Base-by-base conservation (phyloP, 192 early-diverging fungal species). In the Physocladia obscura region DNA sequence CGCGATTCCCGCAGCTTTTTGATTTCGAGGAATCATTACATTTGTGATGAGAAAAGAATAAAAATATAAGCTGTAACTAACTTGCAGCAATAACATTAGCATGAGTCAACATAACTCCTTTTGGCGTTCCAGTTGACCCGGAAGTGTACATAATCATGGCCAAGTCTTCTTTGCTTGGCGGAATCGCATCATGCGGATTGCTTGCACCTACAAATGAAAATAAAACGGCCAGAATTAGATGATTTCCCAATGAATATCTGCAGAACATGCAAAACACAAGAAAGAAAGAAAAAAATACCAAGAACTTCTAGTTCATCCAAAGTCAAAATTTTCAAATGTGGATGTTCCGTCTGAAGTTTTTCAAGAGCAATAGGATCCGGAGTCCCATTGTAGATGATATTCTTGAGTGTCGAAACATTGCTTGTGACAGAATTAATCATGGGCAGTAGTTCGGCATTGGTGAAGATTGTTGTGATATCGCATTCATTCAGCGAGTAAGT, bases 51-150 rank as follows among this genome's bases (percentile, higher is more conserved):
- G n/a, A n/a, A n/a, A n/a, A n/a, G n/a, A n/a, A n/a, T n/a, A n/a
- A n/a, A n/a, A n/a, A n/a, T n/a, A n/a, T n/a, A n/a, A n/a, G n/a
- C n/a, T n/a, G n/a, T n/a, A n/a, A n/a, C n/a, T 19, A 39, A 58
- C 64, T 51, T 57, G 90, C 87, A 59, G 96, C 86, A 56, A 95
- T 81, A 50, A 97, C 75, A 65, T 93, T 93, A 52, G 78, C 77
- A 73, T 98, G 94, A 52, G 88, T 85, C 4, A 98, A 74, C 65
- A 93, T 74, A 29, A 94, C 95, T 59, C 96, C 96, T 76, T 95
- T 95, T 49, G 96, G 95, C 49, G 69, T 85, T 21, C 96, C 94
- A 13, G 94, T 98, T n/a, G 88, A 89, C 37, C 95, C 83, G 40
- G 76, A 80, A 8, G 90, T 90, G 71, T 92, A 97, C 93, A 97